Conservation (phyloP, 495 filamentous ascomycete genomes). For the Echria macrotheca region DNA sequence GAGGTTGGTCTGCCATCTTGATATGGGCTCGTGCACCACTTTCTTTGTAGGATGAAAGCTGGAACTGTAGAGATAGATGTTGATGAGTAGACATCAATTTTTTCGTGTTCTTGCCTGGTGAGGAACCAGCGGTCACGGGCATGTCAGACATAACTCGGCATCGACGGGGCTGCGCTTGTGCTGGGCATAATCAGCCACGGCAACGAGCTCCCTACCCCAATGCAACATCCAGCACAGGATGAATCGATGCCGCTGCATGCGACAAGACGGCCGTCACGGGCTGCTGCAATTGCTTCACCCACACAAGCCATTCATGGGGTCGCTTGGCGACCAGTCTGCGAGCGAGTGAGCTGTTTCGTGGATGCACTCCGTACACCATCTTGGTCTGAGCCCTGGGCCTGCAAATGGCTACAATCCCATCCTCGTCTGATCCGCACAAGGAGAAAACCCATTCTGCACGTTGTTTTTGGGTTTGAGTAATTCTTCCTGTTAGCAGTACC, state of each 20-base stretch:
- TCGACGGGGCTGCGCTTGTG: not conserved
- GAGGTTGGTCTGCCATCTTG: slow-evolving; percentile 9
- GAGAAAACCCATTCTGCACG: too few species aligned
- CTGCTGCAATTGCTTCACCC: slow-evolving; percentile 4
- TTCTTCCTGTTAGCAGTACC: too few species aligned
- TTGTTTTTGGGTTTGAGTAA: too few species aligned
- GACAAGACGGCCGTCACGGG: slow-evolving; percentile 4
- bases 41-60: too few species aligned
- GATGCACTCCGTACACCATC: not conserved
- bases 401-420: too few species aligned
- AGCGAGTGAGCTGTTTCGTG: not conserved
- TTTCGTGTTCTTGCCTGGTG: too few species aligned
- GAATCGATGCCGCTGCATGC: slow-evolving; percentile 6
- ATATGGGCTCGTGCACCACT: too few species aligned
- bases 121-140: too few species aligned
- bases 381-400: too few species aligned
- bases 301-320: not conserved
- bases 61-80: too few species aligned
- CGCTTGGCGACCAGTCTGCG: not conserved
- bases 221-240: not conserved
- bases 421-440: too few species aligned
- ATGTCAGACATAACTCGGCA: not conserved
- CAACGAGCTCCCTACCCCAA: not conserved
- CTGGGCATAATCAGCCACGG: not conserved
- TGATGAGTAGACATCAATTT: too few species aligned